Evolutionary conservation across 768 basidiomycete genomes (phyloP), one percentile per base, ranked within the genome.

Genomic region (Clathrus columnatus): DNA sequence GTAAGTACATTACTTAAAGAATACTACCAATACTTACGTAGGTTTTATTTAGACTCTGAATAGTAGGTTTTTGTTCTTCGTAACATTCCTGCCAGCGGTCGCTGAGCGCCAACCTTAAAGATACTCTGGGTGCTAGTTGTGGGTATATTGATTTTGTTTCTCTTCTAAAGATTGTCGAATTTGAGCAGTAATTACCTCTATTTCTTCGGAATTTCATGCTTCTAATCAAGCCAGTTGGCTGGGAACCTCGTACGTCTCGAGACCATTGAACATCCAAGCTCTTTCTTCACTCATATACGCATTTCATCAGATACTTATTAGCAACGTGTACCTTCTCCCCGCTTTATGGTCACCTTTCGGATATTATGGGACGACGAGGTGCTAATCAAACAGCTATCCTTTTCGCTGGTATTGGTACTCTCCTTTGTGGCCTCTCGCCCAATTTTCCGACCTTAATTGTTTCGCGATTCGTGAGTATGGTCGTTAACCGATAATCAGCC

Each of bases 191-290:
- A 64, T 90, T 21, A 80, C 84, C 1, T 81, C 84, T 14, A 89
- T 90, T 56, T 88, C 85, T 1, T 89, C 86, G 0, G 85, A 89
- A 48, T 89, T 87, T 62, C 69, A 83, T 57, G 81, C 78, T 62
- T 84, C 86, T 4, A 81, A 89, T 63, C 84, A 90, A 67, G 85
- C 84, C 0, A 84, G 83, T 63, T 90, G 88, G 89, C 75, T 91
- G 8, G 88, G 88, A 45, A 90, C 89, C 29, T 73, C 84, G 84
- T 87, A 68, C 63, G 73, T 64, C 7, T 3, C 30, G 10, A 20
- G 30, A 58, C 27, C 23, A 23, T 2, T 29, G 36, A 23, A 18
- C 29, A 16, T 32, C 47, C 24, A 48, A 28, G 54, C 17, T 7
- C 36, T 36, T 8, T 36, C 55, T 41, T 14, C 17, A 50, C 11